Conservation (phyloP, 1,139 yeast genomes). For the Schizosaccharomyces versatilis region DNA sequence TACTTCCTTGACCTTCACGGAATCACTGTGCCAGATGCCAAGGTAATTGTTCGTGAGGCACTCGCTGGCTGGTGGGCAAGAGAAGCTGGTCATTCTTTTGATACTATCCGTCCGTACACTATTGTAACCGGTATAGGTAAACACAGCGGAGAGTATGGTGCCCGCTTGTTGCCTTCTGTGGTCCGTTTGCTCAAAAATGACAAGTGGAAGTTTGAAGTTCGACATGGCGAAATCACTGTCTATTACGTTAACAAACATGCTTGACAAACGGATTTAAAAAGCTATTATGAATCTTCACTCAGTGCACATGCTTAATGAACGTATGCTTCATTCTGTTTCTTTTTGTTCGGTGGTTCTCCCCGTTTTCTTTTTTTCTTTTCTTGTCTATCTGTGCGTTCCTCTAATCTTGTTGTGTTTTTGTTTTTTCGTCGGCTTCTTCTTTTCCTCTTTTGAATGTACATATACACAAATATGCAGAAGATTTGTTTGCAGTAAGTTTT, state of each 20-base stretch:
- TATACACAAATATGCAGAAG: too few relatives aligned
- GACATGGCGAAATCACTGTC: slow-evolving; percentile 9
- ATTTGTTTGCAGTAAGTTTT: too few relatives aligned
- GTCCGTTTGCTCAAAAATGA: slow-evolving; percentile 10
- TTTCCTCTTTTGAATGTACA: too few relatives aligned
- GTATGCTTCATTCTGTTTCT: background rate
- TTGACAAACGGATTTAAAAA: background rate
- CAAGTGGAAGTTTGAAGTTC: slow-evolving; percentile 11
- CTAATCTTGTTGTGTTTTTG: too few relatives aligned
- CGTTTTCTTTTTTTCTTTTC: too few relatives aligned
- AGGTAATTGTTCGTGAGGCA: slow-evolving; percentile 8
- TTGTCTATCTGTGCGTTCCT: too few relatives aligned
- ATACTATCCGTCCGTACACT: slow-evolving; percentile 6
- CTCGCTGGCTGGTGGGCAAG: slow-evolving; percentile 13
- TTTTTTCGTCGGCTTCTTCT: too few relatives aligned
- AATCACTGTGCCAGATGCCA: slow-evolving; percentile 11
- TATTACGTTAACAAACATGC: background rate
- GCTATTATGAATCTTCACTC: background rate
- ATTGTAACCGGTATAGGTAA: slow-evolving; percentile 14
- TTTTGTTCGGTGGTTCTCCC: background rate
- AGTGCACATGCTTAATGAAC: background rate
- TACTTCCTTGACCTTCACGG: slow-evolving; percentile 13
- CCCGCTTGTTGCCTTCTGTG: slow-evolving; percentile 12
- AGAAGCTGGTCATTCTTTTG: slow-evolving; percentile 1
- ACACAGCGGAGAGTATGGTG: slow-evolving; percentile 12